Conservation (phyloP, 176 grass and related monocot species). For the Ensete glaucum region DNA sequence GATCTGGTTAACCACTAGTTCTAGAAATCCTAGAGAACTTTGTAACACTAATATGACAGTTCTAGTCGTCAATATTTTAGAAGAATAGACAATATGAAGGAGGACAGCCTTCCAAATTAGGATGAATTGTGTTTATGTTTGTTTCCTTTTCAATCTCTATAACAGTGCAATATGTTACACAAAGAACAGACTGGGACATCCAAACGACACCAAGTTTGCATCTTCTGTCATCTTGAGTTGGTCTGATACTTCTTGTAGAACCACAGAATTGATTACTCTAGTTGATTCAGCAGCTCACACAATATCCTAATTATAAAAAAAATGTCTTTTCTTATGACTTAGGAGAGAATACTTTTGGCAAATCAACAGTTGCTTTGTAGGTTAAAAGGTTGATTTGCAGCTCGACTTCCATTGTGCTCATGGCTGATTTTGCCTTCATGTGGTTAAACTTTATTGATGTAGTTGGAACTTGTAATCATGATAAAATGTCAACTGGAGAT, state of each 20-base stretch:
- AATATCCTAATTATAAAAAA: background rate
- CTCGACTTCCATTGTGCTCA: background rate
- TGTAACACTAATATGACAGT: background rate
- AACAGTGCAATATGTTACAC: background rate
- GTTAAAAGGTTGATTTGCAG: background rate
- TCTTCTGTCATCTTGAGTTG: too few species aligned
- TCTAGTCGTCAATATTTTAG: background rate
- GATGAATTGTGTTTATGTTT: background rate
- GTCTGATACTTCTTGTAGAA: background rate
- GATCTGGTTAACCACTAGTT: background rate
- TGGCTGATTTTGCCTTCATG: constrained; percentile 3
- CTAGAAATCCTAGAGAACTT: background rate
- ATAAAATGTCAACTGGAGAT: background rate
- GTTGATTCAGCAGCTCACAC: background rate
- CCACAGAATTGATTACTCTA: background rate
- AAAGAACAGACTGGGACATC: background rate
- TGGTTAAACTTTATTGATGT: background rate
- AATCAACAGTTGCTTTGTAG: background rate
- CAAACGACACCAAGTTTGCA: background rate
- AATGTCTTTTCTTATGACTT: background rate
- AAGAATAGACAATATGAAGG: background rate
- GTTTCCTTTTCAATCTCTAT: background rate
- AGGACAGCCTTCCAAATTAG: background rate
- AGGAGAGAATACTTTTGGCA: background rate
- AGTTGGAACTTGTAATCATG: background rate